Evolutionary conservation across 306 rosid species (phyloP).

Genomic region (Benincasa hispida): DNA sequence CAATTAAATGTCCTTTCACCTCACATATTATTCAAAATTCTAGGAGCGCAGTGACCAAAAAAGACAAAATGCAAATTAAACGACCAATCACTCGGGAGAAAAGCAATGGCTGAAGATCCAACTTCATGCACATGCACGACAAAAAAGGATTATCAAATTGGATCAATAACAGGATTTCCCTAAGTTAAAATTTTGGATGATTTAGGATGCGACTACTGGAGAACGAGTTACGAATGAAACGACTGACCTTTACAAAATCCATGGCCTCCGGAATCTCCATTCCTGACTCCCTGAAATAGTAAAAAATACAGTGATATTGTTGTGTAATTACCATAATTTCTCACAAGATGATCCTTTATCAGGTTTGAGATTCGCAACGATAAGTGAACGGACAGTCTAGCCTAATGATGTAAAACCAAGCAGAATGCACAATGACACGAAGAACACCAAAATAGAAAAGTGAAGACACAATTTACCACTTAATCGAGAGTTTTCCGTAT

Average conservation of each 20-base stretch:
- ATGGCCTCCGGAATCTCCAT: conserved; percentile 26
- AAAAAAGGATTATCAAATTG: not conserved
- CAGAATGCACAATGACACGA: not conserved
- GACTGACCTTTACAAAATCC: conserved; percentile 53
- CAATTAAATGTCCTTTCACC: not conserved
- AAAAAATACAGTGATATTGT: not conserved
- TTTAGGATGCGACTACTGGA: not conserved
- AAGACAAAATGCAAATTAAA: not conserved
- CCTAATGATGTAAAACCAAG: not conserved
- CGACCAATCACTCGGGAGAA: not conserved
- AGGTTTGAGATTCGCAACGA: not conserved
- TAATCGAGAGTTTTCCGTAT: conserved; percentile 23
- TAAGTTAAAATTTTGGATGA: not conserved
- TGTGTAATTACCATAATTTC: not conserved
- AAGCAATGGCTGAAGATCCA: not conserved
- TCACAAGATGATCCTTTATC: not conserved
- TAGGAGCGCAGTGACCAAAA: not conserved
- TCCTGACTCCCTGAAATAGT: conserved; percentile 49
- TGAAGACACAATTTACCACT: conserved; percentile 11
- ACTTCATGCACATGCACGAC: not conserved
- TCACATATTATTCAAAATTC: not conserved
- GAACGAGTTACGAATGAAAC: not conserved
- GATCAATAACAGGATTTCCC: not conserved
- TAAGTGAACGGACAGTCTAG: not conserved
- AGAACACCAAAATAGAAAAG: not conserved